Evolutionary conservation across 1,284 basidiomycete species (phyloP).

Genomic region (Anthracocystis walkeri): DNA sequence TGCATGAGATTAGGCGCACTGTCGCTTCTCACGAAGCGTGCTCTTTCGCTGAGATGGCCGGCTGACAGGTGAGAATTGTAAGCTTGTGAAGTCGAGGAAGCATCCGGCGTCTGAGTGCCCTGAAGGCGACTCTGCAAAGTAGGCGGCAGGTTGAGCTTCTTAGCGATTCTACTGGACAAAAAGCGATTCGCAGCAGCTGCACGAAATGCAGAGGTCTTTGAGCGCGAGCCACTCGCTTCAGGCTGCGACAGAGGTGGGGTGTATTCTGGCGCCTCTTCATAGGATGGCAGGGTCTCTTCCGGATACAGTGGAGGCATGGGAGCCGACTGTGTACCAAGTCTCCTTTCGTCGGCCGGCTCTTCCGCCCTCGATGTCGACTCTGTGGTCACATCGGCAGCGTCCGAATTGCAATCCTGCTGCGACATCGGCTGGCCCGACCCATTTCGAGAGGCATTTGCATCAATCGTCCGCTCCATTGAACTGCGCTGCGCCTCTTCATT

Average conservation of each 20-base stretch:
- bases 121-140: conserved; percentile 37
- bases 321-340: conserved; percentile 5
- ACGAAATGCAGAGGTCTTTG: conserved; percentile 33
- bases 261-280: conserved; percentile 45
- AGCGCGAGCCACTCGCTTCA: conserved; percentile 20
- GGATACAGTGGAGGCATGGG: conserved; percentile 43
- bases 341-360: conserved; percentile 4
- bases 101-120: conserved; percentile 30
- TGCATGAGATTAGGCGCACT: conserved; percentile 37
- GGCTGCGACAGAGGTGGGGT: conserved; percentile 33
- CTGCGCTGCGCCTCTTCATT: not conserved
- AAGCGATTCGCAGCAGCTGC: conserved; percentile 45
- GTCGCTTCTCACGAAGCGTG: conserved; percentile 36
- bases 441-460: conserved; percentile 5
- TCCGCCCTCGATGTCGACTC: not conserved
- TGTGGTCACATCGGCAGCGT: not conserved
- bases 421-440: not conserved
- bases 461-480: conserved; percentile 22
- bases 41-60: not conserved
- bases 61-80: not conserved
- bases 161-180: conserved; percentile 42
- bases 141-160: conserved; percentile 40
- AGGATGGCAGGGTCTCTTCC: conserved; percentile 33
- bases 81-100: conserved; percentile 1
- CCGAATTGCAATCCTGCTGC: not conserved